These are phyloP conservation scores for Botryotinia calthae DNA, from an alignment of 2,329 filamentous ascomycete genomes.

Conservation along the genomic window DNA sequence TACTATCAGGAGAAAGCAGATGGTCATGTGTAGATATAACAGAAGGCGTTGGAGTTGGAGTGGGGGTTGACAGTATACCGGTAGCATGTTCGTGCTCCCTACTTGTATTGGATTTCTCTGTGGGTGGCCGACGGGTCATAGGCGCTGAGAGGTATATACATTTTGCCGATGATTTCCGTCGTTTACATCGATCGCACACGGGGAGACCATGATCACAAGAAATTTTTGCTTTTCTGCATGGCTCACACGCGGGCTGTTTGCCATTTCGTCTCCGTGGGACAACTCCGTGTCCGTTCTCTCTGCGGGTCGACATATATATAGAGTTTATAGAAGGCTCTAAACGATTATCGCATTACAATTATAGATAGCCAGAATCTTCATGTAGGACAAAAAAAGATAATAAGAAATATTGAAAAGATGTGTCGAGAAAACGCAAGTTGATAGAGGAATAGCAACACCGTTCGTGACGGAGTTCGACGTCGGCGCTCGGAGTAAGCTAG, in stretches of 20 bases:
- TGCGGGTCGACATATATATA: not conserved
- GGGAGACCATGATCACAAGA: conserved; percentile 35
- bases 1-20: not conserved
- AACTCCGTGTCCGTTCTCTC: not conserved
- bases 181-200: conserved; percentile 32
- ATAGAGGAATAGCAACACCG: not conserved
- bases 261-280: conserved; percentile 34
- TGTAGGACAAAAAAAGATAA: not conserved
- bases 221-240: conserved; percentile 36
- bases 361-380: not conserved
- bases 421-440: not conserved
- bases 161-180: conserved; percentile 29
- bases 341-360: not conserved
- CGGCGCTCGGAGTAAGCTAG: conserved; percentile 10
- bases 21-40: not conserved
- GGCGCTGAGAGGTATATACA: conserved; percentile 35
- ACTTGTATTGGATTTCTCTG: not conserved
- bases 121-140: conserved; percentile 28
- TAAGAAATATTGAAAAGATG: not conserved
- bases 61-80: conserved; percentile 8
- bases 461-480: not conserved
- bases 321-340: not conserved
- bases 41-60: not conserved
- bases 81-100: not conserved
- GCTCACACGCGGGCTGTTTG: conserved; percentile 30